Percentiles rank a stretch among this genome's conserved stretches.
Conservation (phyloP, 345 rosid genomes). For the Turnera subulata region DNA sequence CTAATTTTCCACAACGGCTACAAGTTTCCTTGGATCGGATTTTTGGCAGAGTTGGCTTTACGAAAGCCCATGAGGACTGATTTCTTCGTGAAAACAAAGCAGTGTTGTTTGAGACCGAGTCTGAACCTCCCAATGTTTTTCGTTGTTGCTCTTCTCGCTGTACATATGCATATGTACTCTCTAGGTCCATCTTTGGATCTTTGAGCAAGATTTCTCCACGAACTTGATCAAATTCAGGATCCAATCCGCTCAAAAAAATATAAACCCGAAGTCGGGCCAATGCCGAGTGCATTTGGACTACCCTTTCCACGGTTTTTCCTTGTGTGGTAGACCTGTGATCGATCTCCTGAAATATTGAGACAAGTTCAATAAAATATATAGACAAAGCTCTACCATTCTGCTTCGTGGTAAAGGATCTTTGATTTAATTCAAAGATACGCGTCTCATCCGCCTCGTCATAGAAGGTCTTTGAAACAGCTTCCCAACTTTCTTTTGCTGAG, state of each 20-base stretch:
- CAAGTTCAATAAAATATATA: background rate
- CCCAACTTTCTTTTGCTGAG: too few species aligned
- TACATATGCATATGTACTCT: slow-evolving; percentile 2
- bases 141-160: background rate
- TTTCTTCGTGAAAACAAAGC: background rate
- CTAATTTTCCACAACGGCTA: too few species aligned
- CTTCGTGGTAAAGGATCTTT: background rate
- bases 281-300: too few species aligned
- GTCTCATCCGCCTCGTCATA: too few species aligned
- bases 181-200: background rate
- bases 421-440: too few species aligned
- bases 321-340: background rate
- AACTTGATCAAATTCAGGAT: background rate
- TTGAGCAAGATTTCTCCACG: background rate
- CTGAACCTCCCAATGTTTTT: background rate
- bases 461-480: too few species aligned
- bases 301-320: background rate
- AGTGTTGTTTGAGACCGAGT: background rate
- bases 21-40: too few species aligned
- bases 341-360: background rate
- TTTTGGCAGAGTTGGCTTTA: too few species aligned
- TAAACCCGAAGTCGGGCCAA: slow-evolving; percentile 9
- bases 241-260: background rate
- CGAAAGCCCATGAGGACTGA: too few species aligned
- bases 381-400: slow-evolving; percentile 4